Evolutionary conservation across 1,284 basidiomycete genomes (phyloP), one percentile per base, ranked within the genome.

Genomic region (Rhodotorula sp.): DNA sequence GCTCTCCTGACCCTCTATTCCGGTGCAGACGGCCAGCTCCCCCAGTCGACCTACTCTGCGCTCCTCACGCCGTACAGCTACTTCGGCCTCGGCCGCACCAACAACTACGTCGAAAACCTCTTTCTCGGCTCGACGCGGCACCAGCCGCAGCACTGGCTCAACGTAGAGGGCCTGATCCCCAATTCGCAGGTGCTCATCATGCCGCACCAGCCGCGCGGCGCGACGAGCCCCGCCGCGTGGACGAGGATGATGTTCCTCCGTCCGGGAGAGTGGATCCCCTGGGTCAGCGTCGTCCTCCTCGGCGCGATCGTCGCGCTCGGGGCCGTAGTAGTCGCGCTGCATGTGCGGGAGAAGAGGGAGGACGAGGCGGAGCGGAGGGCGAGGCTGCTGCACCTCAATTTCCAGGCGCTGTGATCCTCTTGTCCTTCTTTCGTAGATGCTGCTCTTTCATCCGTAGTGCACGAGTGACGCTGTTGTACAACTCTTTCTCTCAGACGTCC

Each of bases 61-160:
- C 87, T 99, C 19, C 87, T 90, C 62, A 90, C 92, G 1, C 96
- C 97, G 0, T 97, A 97, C 80, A 88, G 92, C 5, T 97, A 95
- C 86, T 93, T 99, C 80, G 97, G 97, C 1, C 88, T 99, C 4
- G 97, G 97, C 0, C 88, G 97, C 56, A 99, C 96, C n/a, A 99
- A 99, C 83, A 99, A 99, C 82, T 99, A 99, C 83, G 93, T 99
- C 79, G 97, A 99, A 85, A 95, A 94, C 80, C 86, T 97, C 8
- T 94, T 94, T 80, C 90, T 96, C 17, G 94, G 94, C 22, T 90
- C 91, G 3, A 95, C 93, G 7, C 86, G 91, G 41, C 88, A 91
- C 75, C 83, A 85, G 9, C 58, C 79, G 34, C 78, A 82, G 51
- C 91, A 97, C 79, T 91, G 85, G 76, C 91, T 96, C 80, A 89